phyloP scores from a whole-genome alignment of 805 yeast genomes.

The Candida jianshihensis region DNA sequence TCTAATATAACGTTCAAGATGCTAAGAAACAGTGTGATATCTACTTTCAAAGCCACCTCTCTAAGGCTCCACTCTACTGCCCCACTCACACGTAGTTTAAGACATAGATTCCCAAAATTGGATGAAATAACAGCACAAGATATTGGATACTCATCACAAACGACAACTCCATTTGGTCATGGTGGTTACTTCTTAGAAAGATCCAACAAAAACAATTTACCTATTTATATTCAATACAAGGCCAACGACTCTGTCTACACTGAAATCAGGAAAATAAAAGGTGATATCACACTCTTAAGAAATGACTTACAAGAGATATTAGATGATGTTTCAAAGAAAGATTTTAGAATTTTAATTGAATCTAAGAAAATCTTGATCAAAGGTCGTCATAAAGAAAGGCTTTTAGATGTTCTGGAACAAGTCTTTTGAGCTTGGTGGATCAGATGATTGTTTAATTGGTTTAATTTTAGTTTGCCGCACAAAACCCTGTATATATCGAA shows the following conservation, averaged over 20 bases:
- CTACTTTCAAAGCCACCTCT: conserved; percentile 1
- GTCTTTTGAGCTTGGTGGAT: conserved; percentile 16
- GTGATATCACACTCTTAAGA: conserved; percentile 60
- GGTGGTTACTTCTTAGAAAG: conserved; percentile 33
- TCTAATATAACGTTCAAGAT: neutral
- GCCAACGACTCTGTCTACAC: conserved; percentile 59
- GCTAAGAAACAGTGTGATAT: neutral
- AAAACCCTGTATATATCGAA: too few species aligned
- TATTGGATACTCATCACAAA: conserved; percentile 16
- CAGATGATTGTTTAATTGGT: too few species aligned
- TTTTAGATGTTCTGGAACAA: conserved; percentile 11
- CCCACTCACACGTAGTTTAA: conserved; percentile 1
- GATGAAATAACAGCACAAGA: conserved; percentile 25
- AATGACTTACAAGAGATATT: conserved; percentile 52
- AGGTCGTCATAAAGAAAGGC: conserved; percentile 17
- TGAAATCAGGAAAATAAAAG: conserved; percentile 64
- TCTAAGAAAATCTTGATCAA: conserved; percentile 38
- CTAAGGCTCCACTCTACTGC: conserved; percentile 10
- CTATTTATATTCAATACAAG: conserved; percentile 70
- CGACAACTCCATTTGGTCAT: conserved; percentile 19
- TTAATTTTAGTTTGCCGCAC: too few species aligned
- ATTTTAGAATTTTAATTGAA: conserved; percentile 41
- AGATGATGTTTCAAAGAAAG: conserved; percentile 38
- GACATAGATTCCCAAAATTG: conserved; percentile 21
- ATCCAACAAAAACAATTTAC: conserved; percentile 61